Percentiles rank a stretch among this genome's conserved stretches.
These are phyloP conservation scores for Nyssa sinensis DNA, from an alignment of 148 eudicot genomes.

Conservation along the genomic window DNA sequence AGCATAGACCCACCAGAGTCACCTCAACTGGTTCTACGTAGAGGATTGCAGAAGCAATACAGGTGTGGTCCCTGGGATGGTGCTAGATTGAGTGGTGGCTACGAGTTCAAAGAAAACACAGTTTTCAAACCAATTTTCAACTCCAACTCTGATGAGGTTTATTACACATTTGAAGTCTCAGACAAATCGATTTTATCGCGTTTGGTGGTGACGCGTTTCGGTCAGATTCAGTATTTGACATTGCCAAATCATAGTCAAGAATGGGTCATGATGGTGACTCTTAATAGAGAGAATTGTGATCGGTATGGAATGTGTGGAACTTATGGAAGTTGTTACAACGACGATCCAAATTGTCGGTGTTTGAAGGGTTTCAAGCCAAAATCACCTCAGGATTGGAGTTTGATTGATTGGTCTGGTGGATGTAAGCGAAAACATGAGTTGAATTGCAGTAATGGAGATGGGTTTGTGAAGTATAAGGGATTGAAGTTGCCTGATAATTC, in stretches of 20 bases:
- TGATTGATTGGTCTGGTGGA: neutral
- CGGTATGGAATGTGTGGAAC: constrained; percentile 23
- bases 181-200: constrained; percentile 5
- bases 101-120: neutral
- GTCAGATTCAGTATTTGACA: constrained; percentile 10
- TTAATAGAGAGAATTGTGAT: constrained; percentile 24
- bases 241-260: neutral
- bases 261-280: constrained; percentile 5
- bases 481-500: constrained; percentile 28
- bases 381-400: constrained; percentile 17
- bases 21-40: constrained; percentile 10
- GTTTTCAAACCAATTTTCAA: neutral
- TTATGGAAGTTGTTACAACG: constrained; percentile 20
- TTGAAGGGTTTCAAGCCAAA: constrained; percentile 22
- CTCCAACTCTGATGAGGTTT: constrained; percentile 8
- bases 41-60: neutral
- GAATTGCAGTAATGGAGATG: constrained; percentile 25
- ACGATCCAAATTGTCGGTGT: constrained; percentile 18
- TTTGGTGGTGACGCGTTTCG: constrained; percentile 5
- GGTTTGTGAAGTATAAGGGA: constrained; percentile 19
- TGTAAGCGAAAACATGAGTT: constrained; percentile 16
- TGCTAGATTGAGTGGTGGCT: constrained; percentile 11
- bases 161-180: neutral
- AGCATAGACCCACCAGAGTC: neutral
- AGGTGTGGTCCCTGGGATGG: constrained; percentile 30